phyloP scores from a whole-genome alignment of 331 rosid species.

The Phaseolus coccineus region DNA sequence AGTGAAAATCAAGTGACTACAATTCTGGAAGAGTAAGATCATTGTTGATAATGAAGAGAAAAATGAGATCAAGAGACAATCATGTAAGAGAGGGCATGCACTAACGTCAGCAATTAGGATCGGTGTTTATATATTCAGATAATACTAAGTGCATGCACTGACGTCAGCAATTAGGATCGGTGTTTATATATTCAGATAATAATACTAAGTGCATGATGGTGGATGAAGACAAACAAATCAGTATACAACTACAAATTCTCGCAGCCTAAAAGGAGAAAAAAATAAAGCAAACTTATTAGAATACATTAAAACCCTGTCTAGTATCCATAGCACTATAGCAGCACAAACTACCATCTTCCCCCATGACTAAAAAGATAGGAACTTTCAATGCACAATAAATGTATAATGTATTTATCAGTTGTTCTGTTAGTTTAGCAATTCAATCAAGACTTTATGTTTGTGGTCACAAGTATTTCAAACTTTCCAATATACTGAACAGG shows the following conservation, averaged over 20 bases:
- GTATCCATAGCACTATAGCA: not conserved
- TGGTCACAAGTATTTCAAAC: constrained; percentile 3
- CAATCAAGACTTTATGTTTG: not conserved
- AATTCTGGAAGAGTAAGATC: constrained; percentile 20
- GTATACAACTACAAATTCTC: constrained; percentile 10
- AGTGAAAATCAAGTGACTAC: constrained; percentile 24
- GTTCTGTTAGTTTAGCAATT: constrained; percentile 1
- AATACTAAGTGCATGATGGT: not conserved
- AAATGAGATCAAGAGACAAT: constrained; percentile 5
- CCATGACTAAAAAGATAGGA: constrained; percentile 8
- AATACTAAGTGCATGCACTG: too few relatives aligned
- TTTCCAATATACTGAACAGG: not conserved
- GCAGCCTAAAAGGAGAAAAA: constrained; percentile 3
- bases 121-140: too few relatives aligned
- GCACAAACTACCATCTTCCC: not conserved
- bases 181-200: constrained; percentile 3
- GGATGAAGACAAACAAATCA: not conserved
- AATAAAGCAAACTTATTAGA: not conserved
- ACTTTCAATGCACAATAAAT: constrained; percentile 21
- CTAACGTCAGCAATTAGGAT: not conserved
- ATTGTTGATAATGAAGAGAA: constrained; percentile 5
- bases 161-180: not conserved
- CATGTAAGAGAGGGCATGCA: not conserved
- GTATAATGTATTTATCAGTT: not conserved
- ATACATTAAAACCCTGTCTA: not conserved